Conservation (phyloP, 73 alveolate genomes). For the Breviolum minutum region DNA sequence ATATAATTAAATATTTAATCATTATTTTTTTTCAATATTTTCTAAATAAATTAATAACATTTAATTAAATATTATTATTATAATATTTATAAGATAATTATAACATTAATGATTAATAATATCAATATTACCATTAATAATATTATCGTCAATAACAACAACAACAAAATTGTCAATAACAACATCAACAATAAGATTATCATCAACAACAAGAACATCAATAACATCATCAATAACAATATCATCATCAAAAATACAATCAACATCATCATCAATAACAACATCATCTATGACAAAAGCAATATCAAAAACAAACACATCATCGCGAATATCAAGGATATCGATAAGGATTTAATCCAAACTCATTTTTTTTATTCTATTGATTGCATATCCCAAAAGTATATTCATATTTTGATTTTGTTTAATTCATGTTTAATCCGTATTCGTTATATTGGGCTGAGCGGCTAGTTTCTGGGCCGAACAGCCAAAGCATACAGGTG, state of each 20-base stretch:
- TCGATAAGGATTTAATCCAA: neutral
- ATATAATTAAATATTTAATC: no score
- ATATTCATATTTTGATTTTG: neutral
- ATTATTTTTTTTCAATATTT: no score
- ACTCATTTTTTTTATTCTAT: neutral
- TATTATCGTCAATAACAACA: neutral
- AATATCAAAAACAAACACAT: neutral
- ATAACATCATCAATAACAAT: neutral
- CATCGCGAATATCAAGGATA: neutral
- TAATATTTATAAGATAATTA: no score
- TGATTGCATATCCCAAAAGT: neutral
- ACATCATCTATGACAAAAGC: neutral
- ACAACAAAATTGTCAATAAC: no score
- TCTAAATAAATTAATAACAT: no score
- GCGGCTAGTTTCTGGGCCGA: constrained; percentile 78
- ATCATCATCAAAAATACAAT: neutral
- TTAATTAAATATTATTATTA: no score
- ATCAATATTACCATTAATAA: neutral
- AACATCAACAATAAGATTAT: neutral
- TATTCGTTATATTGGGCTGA: no score
- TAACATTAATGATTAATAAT: no score
- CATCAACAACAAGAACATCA: neutral
- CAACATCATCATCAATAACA: neutral
- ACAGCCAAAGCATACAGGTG: constrained; percentile 99
- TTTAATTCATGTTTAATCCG: no score